Base-by-base conservation (phyloP, 176 grass and related monocot species). In the Saccharum officinarum region DNA sequence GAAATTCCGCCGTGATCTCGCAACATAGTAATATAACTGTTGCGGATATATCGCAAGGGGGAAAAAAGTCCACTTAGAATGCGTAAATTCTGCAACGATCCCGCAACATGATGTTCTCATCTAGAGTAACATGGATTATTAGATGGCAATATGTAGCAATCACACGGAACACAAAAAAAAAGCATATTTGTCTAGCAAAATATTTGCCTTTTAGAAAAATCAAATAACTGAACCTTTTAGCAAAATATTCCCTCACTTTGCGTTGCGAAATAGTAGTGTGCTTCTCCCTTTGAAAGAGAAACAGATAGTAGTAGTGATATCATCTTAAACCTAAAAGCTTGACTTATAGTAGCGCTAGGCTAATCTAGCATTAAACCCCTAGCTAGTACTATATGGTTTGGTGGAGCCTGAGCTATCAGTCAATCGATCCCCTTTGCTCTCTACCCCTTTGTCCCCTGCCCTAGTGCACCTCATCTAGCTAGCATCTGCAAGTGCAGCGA, bases 251-350 rank as follows among this genome's bases (percentile, higher is more conserved):
- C 28, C 28, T 28, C 28, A 28, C 28, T 18, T 42, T 7, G 1
- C 52, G 18, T 8, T 22, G 52, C n/a, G n/a, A 61, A 61, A 61
- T 1, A 28, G 28, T 61, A 11, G 22, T 11, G 20, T 25, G n/a
- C 20, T 25, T 0, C 55, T 23, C 74, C 22, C 1, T 14, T 37
- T n/a, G 17, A 69, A 17, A 81, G 44, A 39, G 65, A 71, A 0
- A 39, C 34, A 22, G 16, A 10, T 26, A 2, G 7, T 52, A 52
- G 47, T 41, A 1, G 37, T 69, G 75, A 74, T 68, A 13, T 78
- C 74, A 59, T 4, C 45, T 15, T 55, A n/a, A 83, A 87, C 84
- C 80, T 79, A 87, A 87, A 75, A 87, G 41, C 72, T 86, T 89
- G 88, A 89, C 83, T 52, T 82, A 11, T 38, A 1, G 62, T 71